Evolutionary conservation across 2,329 filamentous ascomycete species (phyloP), one percentile per base, ranked within the genome.

Genomic region (Dissoconium aciculare): DNA sequence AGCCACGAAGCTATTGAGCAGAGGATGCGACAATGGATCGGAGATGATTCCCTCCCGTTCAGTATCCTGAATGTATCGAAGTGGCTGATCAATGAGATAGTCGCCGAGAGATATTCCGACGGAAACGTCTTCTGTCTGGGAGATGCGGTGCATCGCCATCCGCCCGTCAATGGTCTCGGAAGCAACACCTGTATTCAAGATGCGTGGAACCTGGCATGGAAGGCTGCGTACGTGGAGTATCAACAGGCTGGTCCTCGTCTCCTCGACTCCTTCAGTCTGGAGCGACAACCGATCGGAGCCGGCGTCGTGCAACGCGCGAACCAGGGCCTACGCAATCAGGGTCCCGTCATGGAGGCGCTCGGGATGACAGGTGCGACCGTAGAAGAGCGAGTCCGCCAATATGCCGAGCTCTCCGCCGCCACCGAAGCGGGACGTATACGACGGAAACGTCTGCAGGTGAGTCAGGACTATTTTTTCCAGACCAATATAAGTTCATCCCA

Each of bases 11-110:
- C 69, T 42, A 67, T 64, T 38, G 26, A 62, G 3, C 41, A 51
- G 15, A 51, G 61, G 3, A 54, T 70, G 1, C 56, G 54, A 17
- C 53, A 66, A 15, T 54, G 69, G 3, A 67, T 75, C 31, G 70
- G 69, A 0, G 68, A 74, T 41, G 62, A 66, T 15, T 59, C 59
- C 0, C 48, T 66, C 9, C 49, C 57, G 0, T 53, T 63, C 2
- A 59, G 72, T 43, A 60, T 74, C 27, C 33, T 71, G n/a, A 52
- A 61, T 31, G 49, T 70, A 4, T 63, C 64, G 5, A 67, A 64
- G 39, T 77, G 72, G 72, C 57, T 54, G 31, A 66, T 76, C 42
- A 73, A 74, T 39, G 71, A 76, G 47, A 68, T 58, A 4, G 65
- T 73, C 1, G 72, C 71, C 0, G 64, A 72, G 45, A 51, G 56